These are phyloP conservation scores for Myxozyma mucilagina DNA, from an alignment of 805 yeast species.

Conservation along the genomic window DNA sequence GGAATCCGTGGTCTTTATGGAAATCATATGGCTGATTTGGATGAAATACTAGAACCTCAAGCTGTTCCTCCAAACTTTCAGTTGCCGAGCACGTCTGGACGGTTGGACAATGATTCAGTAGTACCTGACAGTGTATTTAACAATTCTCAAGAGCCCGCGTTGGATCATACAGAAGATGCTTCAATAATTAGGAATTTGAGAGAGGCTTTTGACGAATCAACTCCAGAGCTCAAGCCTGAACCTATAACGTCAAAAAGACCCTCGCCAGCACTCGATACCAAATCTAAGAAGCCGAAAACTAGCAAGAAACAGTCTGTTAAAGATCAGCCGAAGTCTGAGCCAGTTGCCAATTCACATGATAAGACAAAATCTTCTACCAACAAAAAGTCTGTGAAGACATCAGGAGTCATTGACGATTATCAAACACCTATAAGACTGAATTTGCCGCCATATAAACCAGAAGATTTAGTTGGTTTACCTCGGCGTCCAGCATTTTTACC, in stretches of 20 bases:
- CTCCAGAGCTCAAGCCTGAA: neutral
- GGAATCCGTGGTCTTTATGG: no score
- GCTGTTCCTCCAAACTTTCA: no score
- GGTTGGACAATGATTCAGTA: no score
- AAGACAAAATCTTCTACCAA: conserved; percentile 5
- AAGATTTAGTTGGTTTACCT: conserved; percentile 23
- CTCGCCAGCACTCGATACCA: neutral
- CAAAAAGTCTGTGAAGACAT: neutral
- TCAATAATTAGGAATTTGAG: no score
- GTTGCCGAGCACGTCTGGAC: no score
- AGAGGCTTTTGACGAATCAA: neutral
- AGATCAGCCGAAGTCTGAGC: conserved; percentile 1
- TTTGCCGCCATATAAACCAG: conserved; percentile 30
- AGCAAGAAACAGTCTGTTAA: conserved; percentile 5
- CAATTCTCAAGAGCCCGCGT: no score
- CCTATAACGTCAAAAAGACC: neutral
- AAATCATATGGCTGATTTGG: no score
- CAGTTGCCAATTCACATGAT: neutral
- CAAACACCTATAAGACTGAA: conserved; percentile 21
- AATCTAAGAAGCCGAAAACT: conserved; percentile 4
- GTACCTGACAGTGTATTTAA: no score
- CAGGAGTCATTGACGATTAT: conserved; percentile 1
- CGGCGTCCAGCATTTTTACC: conserved; percentile 22
- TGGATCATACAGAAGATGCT: no score
- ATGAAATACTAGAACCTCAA: no score